phyloP scores from a whole-genome alignment of 305 asterid genomes.

The Fraxinus baroniana region DNA sequence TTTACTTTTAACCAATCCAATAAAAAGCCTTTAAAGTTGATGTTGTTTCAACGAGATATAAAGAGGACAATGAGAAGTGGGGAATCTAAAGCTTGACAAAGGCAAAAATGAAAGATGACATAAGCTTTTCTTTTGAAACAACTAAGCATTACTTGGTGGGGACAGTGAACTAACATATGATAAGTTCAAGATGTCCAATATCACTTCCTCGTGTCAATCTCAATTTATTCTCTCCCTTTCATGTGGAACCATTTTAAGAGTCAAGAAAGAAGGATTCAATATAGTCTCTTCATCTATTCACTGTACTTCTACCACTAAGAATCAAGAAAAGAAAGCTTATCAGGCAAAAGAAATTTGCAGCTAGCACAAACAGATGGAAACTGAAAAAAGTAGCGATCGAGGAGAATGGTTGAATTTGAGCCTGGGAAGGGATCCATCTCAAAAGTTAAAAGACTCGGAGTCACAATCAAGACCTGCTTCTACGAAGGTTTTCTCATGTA shows the following conservation, averaged over 20 bases:
- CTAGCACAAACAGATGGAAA: slow-evolving; percentile 39
- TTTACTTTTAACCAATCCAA: slow-evolving; percentile 38
- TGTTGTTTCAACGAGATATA: slow-evolving; percentile 40
- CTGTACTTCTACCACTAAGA: slow-evolving; percentile 28
- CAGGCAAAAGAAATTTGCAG: slow-evolving; percentile 3
- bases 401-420: slow-evolving; percentile 74
- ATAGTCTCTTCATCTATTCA: slow-evolving; percentile 28
- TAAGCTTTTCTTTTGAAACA: slow-evolving; percentile 44
- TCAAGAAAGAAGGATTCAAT: slow-evolving; percentile 32
- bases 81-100: slow-evolving; percentile 55
- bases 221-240: slow-evolving; percentile 44
- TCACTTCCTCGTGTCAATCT: slow-evolving; percentile 44
- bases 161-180: slow-evolving; percentile 42
- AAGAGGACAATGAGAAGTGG: slow-evolving; percentile 47
- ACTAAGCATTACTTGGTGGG: slow-evolving; percentile 62
- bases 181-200: slow-evolving; percentile 43
- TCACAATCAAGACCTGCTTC: slow-evolving; percentile 38
- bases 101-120: slow-evolving; percentile 52
- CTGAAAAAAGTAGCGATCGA: slow-evolving; percentile 39
- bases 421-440: slow-evolving; percentile 47
- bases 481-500: slow-evolving; percentile 74
- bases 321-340: slow-evolving; percentile 14
- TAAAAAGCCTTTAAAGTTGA: slow-evolving; percentile 39
- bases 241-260: slow-evolving; percentile 43
- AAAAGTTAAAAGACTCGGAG: background rate